phyloP scores from a whole-genome alignment of 164 flowering plant genomes.

The Tetracentron sinense region DNA sequence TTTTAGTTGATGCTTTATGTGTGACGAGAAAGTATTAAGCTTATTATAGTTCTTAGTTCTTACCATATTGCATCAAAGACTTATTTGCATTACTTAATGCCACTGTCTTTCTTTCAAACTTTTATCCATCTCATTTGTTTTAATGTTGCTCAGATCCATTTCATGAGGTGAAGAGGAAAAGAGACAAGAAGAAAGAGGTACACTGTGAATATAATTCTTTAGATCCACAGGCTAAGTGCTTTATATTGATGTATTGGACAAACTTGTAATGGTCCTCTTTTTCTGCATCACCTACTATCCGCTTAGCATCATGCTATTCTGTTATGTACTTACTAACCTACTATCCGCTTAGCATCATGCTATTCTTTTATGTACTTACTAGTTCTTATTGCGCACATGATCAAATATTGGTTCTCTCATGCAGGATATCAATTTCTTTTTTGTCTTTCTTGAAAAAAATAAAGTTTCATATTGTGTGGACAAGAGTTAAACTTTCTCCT shows the following conservation, averaged over 20 bases:
- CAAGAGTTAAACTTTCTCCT: no score
- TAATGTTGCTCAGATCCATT: conserved; percentile 63
- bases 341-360: no score
- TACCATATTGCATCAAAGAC: background rate
- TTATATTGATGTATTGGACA: no score
- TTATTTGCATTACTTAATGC: background rate
- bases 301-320: no score
- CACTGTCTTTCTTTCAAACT: background rate
- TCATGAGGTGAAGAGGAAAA: conserved; percentile 87
- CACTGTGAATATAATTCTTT: no score
- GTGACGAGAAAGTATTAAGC: background rate
- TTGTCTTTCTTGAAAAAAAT: no score
- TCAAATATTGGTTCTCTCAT: background rate
- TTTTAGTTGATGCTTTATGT: background rate
- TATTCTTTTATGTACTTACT: no score
- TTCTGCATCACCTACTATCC: no score
- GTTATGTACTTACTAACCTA: no score
- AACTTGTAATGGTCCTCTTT: no score
- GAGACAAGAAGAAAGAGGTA: conserved; percentile 91
- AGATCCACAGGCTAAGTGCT: no score
- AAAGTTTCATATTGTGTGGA: no score
- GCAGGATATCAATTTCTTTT: background rate
- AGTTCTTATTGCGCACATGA: background rate
- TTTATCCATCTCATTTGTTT: conserved; percentile 8
- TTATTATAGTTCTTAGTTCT: background rate